These are phyloP conservation scores for Pezicula radicicola DNA, from an alignment of 2,329 filamentous ascomycete genomes.

Conservation along the genomic window DNA sequence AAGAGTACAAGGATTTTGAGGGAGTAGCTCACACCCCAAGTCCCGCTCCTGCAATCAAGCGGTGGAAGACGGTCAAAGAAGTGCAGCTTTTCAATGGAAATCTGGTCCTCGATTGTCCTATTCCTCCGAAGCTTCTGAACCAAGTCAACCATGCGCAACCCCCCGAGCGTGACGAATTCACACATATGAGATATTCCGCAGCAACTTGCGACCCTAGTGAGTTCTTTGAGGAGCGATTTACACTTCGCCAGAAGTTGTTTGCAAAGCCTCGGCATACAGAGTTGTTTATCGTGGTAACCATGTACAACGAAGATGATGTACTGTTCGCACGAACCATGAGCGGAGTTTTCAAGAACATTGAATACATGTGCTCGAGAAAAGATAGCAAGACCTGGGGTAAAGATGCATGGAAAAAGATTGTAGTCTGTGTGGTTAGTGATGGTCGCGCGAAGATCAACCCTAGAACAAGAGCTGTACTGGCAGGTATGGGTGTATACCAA, in stretches of 20 bases:
- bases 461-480: constrained; percentile 82
- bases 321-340: constrained; percentile 94
- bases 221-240: constrained; percentile 88
- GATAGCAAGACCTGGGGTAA: constrained; percentile 98
- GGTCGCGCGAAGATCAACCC: constrained; percentile 96
- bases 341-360: constrained; percentile 97
- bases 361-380: constrained; percentile 92
- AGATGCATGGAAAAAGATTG: constrained; percentile 99
- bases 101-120: constrained; percentile 92
- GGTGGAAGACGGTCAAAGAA: constrained; percentile 99
- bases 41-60: constrained; percentile 63
- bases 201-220: constrained; percentile 90
- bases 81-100: constrained; percentile 97
- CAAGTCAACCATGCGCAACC: constrained; percentile 80
- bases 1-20: constrained; percentile 42
- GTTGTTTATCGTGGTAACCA: constrained; percentile 93
- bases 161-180: constrained; percentile 84
- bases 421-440: constrained; percentile 95
- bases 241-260: constrained; percentile 85
- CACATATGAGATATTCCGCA: constrained; percentile 89
- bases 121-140: constrained; percentile 82
- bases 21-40: constrained; percentile 43
- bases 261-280: constrained; percentile 91
- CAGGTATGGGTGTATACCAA: constrained; percentile 94
- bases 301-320: constrained; percentile 99